Evolutionary conservation across 2,329 filamentous ascomycete genomes (phyloP).

Genomic region (Cadophora luteo-olivacea): DNA sequence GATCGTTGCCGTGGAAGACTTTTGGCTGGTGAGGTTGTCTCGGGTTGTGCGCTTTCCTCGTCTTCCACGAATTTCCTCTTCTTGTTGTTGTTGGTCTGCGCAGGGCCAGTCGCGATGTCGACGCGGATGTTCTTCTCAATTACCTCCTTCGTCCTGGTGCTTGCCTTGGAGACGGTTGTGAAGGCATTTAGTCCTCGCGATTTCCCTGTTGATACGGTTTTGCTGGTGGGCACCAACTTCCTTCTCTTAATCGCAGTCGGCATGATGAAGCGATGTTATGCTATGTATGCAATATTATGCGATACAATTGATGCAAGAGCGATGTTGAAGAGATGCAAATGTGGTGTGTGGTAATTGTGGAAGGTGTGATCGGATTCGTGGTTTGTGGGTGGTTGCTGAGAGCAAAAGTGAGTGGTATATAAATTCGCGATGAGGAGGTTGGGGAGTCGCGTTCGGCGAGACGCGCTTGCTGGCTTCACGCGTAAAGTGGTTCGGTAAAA

Average conservation of each 20-base stretch:
- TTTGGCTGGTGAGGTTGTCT: constrained; percentile 27
- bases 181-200: constrained; percentile 50
- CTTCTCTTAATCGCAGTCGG: constrained; percentile 40
- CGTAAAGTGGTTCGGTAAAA: constrained; percentile 39
- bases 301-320: constrained; percentile 33
- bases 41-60: constrained; percentile 31
- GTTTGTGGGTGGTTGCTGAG: constrained; percentile 28
- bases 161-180: constrained; percentile 51
- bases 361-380: constrained; percentile 34
- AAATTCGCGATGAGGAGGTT: constrained; percentile 28
- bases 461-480: constrained; percentile 32
- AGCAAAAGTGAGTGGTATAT: constrained; percentile 21
- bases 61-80: constrained; percentile 42
- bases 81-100: constrained; percentile 40
- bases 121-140: constrained; percentile 43
- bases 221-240: constrained; percentile 38
- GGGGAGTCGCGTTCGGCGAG: constrained; percentile 32
- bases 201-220: constrained; percentile 36
- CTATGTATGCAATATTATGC: constrained; percentile 1
- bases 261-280: constrained; percentile 37
- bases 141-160: constrained; percentile 41
- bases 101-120: constrained; percentile 27
- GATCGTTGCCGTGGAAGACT: background rate
- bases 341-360: constrained; percentile 18
- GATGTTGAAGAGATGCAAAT: constrained; percentile 26